phyloP scores from a whole-genome alignment of 192 early-diverging fungal genomes.

The Coemansia sp. region DNA sequence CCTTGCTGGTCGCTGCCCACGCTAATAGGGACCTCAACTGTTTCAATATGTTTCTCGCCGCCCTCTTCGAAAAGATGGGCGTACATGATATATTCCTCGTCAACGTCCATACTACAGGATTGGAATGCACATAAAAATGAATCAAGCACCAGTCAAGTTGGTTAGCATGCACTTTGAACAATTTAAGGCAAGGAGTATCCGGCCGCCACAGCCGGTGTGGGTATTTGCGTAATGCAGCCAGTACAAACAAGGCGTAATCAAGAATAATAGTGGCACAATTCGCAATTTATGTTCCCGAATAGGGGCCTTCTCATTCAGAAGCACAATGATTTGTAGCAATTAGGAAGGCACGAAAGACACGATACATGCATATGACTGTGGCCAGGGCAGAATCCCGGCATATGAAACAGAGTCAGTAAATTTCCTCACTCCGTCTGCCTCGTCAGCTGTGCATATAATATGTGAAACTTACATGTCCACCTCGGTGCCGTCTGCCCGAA shows the following conservation, averaged over 20 bases:
- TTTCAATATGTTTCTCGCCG: not conserved
- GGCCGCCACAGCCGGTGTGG: not conserved
- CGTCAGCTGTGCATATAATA: not conserved
- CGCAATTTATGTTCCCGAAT: not conserved
- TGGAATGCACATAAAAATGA: not conserved
- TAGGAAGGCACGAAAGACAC: not conserved
- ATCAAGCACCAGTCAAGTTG: not conserved
- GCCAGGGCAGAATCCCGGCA: not conserved
- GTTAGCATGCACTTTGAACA: not conserved
- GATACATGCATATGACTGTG: not conserved
- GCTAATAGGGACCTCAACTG: not conserved
- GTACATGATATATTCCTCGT: not conserved
- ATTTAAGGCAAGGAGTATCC: not conserved
- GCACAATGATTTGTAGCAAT: not conserved
- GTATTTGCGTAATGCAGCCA: not conserved
- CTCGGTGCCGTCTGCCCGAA: conserved; percentile 26
- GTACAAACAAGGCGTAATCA: not conserved
- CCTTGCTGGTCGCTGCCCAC: not conserved
- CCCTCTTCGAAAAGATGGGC: not conserved
- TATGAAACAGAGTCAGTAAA: not conserved
- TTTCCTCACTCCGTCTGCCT: not conserved
- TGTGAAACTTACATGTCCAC: conserved; percentile 34
- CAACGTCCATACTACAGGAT: not conserved
- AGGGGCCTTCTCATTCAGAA: not conserved
- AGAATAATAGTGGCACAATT: not conserved